Evolutionary conservation across 2,329 filamentous ascomycete species (phyloP), one percentile per base, ranked within the genome.

Genomic region (Parascedosporium putredinis): DNA sequence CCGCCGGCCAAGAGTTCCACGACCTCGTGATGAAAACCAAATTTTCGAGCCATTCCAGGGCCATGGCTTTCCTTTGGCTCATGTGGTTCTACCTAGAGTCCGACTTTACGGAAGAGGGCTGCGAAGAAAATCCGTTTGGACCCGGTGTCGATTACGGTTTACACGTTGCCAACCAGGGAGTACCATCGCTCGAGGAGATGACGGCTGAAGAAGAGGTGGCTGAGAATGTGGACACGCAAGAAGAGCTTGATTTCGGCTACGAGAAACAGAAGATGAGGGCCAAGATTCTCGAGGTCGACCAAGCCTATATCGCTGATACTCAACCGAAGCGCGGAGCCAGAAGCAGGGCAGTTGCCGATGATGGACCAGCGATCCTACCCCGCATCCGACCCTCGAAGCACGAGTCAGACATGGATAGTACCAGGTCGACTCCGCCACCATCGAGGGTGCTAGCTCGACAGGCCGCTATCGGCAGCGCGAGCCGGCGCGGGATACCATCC

Each of bases 61-160:
- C 93, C 1, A 82, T 73, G 42, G 91, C 91, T 1, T 98, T 98
- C 58, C 70, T 98, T 18, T 98, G 93, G 93, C 73, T 98, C 55
- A 94, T 98, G 82, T 98, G 93, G 93, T 96, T 93, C 73, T 97
- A 98, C 62, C 76, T 98, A 16, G 93, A 98, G 64, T 95, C 90
- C 24, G 88, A 96, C 63, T 97, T 96, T 57, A 87, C 87, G 0
- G 81, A 85, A 57, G 87, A 95, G 59, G 88, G 87, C 50, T 91
- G 88, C 42, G 76, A 88, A 45, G 84, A 87, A 57, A 98, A 98
- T 60, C 93, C 93, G 0, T 98, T 96, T 59, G 93, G 93, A 0
- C 63, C 72, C 9, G 82, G 81, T 10, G 78, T 84, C 2, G 81
- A 83, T 59, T 84, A 84, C 54, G 76, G 73, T 7, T 67, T 78